These are phyloP conservation scores for Saprolegnia parasitica DNA, from an alignment of 352 stramenopile species.

Conservation along the genomic window DNA sequence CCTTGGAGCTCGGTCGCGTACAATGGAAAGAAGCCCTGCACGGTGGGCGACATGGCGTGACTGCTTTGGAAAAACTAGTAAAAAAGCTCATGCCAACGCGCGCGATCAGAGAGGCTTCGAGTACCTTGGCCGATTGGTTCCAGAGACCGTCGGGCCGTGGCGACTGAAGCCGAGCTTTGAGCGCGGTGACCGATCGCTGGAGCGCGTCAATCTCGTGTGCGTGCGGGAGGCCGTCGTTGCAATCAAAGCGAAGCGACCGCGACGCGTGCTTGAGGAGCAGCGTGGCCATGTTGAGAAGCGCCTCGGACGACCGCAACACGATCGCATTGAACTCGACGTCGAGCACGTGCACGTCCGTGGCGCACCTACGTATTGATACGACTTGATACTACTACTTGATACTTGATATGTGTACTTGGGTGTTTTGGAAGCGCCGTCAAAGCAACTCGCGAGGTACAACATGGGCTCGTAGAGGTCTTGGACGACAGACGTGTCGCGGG, in stretches of 20 bases:
- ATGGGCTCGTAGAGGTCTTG: slow-evolving; percentile 74
- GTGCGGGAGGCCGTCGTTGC: slow-evolving; percentile 3
- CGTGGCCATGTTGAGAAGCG: slow-evolving; percentile 58
- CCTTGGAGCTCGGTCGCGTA: slow-evolving; percentile 45
- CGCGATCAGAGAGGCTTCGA: not conserved
- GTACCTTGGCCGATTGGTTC: slow-evolving; percentile 51
- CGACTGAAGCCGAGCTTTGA: slow-evolving; percentile 29
- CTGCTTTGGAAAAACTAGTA: slow-evolving; percentile 50
- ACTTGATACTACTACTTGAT: no score
- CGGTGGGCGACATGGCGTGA: slow-evolving; percentile 40
- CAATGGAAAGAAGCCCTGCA: slow-evolving; percentile 55
- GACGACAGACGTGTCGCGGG: slow-evolving; percentile 32
- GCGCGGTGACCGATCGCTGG: slow-evolving; percentile 29
- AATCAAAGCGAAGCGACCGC: slow-evolving; percentile 31
- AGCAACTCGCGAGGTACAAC: slow-evolving; percentile 58
- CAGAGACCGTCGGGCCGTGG: slow-evolving; percentile 42
- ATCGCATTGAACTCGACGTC: slow-evolving; percentile 82
- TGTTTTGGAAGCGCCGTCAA: not conserved
- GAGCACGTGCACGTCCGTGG: slow-evolving; percentile 42
- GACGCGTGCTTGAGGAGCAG: slow-evolving; percentile 60
- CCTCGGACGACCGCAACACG: slow-evolving; percentile 54
- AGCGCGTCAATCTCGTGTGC: slow-evolving; percentile 40
- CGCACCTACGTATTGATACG: slow-evolving; percentile 21
- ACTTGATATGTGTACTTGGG: not conserved
- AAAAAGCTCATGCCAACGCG: not conserved